phyloP scores from a whole-genome alignment of 2,329 filamentous ascomycete genomes.

The Capronia coronata region DNA sequence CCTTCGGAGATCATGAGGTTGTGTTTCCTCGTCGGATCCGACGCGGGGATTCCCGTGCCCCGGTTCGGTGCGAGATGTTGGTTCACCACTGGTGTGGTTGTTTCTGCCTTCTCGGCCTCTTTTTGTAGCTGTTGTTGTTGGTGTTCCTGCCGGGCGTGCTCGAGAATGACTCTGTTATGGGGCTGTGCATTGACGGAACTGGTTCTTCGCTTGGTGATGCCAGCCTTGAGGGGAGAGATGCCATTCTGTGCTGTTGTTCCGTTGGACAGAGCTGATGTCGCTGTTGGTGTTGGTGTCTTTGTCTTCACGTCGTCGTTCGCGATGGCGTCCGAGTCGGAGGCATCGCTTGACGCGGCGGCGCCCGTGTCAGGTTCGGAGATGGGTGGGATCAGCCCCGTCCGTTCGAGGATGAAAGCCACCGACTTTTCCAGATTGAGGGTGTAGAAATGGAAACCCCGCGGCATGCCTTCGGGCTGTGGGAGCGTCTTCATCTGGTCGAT shows the following conservation, averaged over 20 bases:
- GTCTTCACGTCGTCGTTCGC: slow-evolving; percentile 34
- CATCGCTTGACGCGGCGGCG: slow-evolving; percentile 3
- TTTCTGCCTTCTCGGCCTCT: slow-evolving; percentile 4
- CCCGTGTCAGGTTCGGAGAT: slow-evolving; percentile 25
- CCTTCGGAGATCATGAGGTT: slow-evolving; percentile 92
- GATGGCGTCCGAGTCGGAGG: slow-evolving; percentile 44
- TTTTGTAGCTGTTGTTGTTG: slow-evolving; percentile 28
- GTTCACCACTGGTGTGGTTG: slow-evolving; percentile 4
- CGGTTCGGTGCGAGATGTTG: slow-evolving; percentile 62
- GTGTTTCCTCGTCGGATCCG: slow-evolving; percentile 70
- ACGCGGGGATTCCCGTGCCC: slow-evolving; percentile 66
- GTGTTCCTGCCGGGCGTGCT: slow-evolving; percentile 48
- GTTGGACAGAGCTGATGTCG: neutral
- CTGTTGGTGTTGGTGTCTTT: no score
- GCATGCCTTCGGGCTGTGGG: slow-evolving; percentile 46
- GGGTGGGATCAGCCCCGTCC: slow-evolving; percentile 71
- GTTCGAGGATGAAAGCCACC: slow-evolving; percentile 85
- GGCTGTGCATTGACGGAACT: slow-evolving; percentile 79
- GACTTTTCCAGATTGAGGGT: slow-evolving; percentile 81
- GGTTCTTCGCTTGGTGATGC: slow-evolving; percentile 51
- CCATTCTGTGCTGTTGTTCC: neutral
- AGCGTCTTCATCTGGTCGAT: slow-evolving; percentile 68
- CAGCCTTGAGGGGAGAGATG: slow-evolving; percentile 1
- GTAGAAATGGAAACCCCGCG: slow-evolving; percentile 91
- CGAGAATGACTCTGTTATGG: slow-evolving; percentile 79